Conservation (phyloP, 192 early-diverging fungal genomes). For the Backusella psychrophila region DNA sequence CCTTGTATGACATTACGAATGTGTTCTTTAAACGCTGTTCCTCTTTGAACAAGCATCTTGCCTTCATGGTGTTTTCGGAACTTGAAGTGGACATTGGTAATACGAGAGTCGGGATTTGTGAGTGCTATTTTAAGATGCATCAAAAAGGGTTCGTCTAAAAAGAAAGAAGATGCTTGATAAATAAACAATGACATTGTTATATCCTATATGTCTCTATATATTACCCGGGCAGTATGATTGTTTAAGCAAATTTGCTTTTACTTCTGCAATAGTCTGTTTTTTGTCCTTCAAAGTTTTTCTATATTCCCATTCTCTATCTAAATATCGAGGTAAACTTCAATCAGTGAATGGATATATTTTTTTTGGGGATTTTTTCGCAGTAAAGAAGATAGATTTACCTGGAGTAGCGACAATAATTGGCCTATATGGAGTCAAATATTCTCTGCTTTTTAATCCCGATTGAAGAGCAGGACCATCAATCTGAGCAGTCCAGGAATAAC, state of each 20-base stretch:
- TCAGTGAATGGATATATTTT: too few relatives aligned
- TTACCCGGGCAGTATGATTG: slow-evolving; percentile 31
- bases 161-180: neutral
- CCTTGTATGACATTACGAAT: slow-evolving; percentile 32
- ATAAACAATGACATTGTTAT: too few relatives aligned
- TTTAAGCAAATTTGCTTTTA: slow-evolving; percentile 32
- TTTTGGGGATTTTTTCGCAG: neutral
- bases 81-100: slow-evolving; percentile 25
- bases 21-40: slow-evolving; percentile 36
- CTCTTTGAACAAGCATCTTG: slow-evolving; percentile 38
- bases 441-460: slow-evolving; percentile 35
- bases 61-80: slow-evolving; percentile 50
- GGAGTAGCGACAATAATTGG: slow-evolving; percentile 40
- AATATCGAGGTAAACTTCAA: too few relatives aligned
- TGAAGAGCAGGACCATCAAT: slow-evolving; percentile 36
- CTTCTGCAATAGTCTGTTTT: slow-evolving; percentile 20
- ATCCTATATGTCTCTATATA: too few relatives aligned
- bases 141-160: slow-evolving; percentile 25
- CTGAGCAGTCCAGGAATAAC: slow-evolving; percentile 32
- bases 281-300: slow-evolving; percentile 29
- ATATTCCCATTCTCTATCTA: slow-evolving; percentile 33
- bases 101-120: slow-evolving; percentile 20
- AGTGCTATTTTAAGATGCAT: slow-evolving; percentile 31
- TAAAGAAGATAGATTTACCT: neutral
- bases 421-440: slow-evolving; percentile 36